Evolutionary conservation across 768 basidiomycete genomes (phyloP).

Genomic region (Fomitopsis pulvina): DNA sequence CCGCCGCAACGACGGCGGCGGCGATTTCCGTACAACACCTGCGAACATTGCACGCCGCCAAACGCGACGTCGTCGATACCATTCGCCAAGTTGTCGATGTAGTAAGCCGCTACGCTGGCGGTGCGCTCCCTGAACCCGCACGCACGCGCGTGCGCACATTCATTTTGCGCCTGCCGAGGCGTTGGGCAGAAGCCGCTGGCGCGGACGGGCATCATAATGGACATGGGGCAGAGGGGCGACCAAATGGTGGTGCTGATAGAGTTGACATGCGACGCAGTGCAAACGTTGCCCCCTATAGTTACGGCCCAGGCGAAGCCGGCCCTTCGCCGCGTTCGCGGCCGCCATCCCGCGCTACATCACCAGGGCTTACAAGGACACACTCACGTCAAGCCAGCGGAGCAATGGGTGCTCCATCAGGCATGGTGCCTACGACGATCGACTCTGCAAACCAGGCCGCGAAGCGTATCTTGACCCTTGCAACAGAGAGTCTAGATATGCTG

Average conservation of each 20-base stretch:
- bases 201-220: background rate
- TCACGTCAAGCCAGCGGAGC: constrained; percentile 21
- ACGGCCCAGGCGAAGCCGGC: constrained; percentile 22
- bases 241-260: background rate
- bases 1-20: constrained; percentile 20
- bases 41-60: constrained; percentile 66
- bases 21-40: constrained; percentile 35
- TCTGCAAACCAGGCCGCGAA: constrained; percentile 72
- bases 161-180: constrained; percentile 71
- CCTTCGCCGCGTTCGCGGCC: constrained; percentile 21
- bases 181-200: constrained; percentile 56
- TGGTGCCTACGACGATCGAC: constrained; percentile 34
- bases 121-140: constrained; percentile 82
- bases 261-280: constrained; percentile 15
- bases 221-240: background rate
- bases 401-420: background rate
- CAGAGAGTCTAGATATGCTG: constrained; percentile 92
- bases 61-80: constrained; percentile 81
- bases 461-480: constrained; percentile 75
- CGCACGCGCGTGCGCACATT: constrained; percentile 65
- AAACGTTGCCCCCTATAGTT: constrained; percentile 20
- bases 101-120: constrained; percentile 78
- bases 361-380: constrained; percentile 15
- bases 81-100: constrained; percentile 87
- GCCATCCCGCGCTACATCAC: constrained; percentile 23